phyloP scores from a whole-genome alignment of 164 flowering plant species.

The Sedum album region DNA sequence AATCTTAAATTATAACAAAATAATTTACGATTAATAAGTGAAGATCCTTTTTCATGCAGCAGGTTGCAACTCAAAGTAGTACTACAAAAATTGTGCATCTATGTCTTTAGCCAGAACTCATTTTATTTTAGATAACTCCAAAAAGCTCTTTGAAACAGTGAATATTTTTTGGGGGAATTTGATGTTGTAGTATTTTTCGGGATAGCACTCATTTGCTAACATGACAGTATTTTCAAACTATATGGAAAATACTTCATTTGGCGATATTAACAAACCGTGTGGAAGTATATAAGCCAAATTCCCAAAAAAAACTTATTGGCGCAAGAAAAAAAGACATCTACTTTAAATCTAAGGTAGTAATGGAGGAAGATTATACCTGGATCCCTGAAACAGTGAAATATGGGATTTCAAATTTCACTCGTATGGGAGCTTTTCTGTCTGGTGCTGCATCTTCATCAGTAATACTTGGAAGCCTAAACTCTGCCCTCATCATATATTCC shows the following conservation, averaged over 20 bases:
- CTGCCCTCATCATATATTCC: slow-evolving; percentile 95
- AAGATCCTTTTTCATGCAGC: too few species aligned
- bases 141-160: background rate
- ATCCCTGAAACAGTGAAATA: slow-evolving; percentile 97
- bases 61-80: background rate
- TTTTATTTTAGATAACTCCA: background rate
- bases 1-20: background rate
- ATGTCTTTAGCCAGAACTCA: background rate
- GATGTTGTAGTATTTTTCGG: background rate
- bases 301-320: background rate
- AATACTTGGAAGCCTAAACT: slow-evolving; percentile 85
- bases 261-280: too few species aligned
- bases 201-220: background rate
- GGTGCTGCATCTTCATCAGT: slow-evolving; percentile 78
- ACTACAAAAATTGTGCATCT: background rate
- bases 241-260: too few species aligned
- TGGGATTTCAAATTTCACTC: slow-evolving; percentile 97
- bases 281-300: background rate
- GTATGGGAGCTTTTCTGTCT: slow-evolving; percentile 93
- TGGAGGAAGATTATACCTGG: slow-evolving; percentile 44
- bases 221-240: too few species aligned
- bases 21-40: too few species aligned
- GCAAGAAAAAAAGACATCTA: background rate
- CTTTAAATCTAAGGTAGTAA: background rate
- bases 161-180: background rate